phyloP scores from a whole-genome alignment of 176 grass and related monocot genomes.

The Aechmea fasciata region DNA sequence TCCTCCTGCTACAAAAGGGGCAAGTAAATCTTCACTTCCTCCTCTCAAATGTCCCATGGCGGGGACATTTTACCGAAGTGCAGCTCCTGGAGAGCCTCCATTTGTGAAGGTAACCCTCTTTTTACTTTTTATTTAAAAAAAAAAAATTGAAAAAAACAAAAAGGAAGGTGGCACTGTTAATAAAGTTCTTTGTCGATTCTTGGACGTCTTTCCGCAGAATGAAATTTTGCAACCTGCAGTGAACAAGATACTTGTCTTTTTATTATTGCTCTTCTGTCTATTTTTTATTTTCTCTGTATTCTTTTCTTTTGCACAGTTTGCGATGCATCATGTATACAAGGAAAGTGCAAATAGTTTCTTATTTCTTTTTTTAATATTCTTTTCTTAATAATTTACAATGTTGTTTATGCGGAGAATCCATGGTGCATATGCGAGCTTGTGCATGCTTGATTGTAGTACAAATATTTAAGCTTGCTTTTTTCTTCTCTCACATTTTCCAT shows the following conservation, averaged over 20 bases:
- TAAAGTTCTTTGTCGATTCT: not conserved
- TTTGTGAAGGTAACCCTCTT: conserved; percentile 29
- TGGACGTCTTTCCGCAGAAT: not conserved
- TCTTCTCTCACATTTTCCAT: not conserved
- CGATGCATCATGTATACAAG: not conserved
- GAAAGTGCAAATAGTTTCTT: not conserved
- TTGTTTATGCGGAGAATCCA: not conserved
- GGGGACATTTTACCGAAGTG: conserved; percentile 39
- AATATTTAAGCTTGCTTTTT: not conserved
- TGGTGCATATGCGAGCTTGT: not conserved
- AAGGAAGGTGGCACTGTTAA: conserved; percentile 3
- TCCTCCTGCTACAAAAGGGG: conserved; percentile 17
- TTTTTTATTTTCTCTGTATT: no score
- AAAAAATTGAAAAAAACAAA: not conserved
- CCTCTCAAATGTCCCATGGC: conserved; percentile 40
- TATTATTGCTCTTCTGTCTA: no score
- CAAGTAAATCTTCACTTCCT: conserved; percentile 21
- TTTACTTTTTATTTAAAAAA: conserved; percentile 1
- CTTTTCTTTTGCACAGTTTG: no score
- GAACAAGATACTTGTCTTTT: no score
- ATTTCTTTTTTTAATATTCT: not conserved
- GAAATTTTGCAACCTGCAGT: not conserved
- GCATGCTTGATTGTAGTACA: no score
- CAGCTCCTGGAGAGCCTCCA: conserved; percentile 28
- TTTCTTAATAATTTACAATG: not conserved